Conservation (phyloP, 768 basidiomycete genomes). For the Macrocybe gigantea region DNA sequence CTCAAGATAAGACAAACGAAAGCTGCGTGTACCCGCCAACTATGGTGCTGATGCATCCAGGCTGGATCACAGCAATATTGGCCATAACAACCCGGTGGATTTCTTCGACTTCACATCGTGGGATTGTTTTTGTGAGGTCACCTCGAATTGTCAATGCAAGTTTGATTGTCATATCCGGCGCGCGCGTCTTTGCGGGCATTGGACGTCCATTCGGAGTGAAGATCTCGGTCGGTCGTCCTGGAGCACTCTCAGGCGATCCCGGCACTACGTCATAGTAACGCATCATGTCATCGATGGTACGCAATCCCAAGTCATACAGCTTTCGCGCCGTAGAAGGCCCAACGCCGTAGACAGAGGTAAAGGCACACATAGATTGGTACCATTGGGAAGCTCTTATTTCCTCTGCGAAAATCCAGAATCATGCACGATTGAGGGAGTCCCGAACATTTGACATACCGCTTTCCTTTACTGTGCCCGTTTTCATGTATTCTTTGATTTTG, state of each 20-base stretch:
- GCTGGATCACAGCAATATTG: conserved; percentile 57
- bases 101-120: conserved; percentile 71
- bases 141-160: conserved; percentile 53
- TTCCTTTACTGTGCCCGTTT: conserved; percentile 52
- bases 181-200: conserved; percentile 8
- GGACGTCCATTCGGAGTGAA: conserved; percentile 28
- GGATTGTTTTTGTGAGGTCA: conserved; percentile 53
- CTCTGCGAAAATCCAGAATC: conserved; percentile 25
- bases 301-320: conserved; percentile 59
- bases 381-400: conserved; percentile 41
- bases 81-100: conserved; percentile 63
- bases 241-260: conserved; percentile 10
- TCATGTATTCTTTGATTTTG: conserved; percentile 59
- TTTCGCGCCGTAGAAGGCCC: conserved; percentile 64
- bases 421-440: not conserved
- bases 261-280: conserved; percentile 50
- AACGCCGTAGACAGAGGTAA: conserved; percentile 66
- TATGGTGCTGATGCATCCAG: conserved; percentile 69
- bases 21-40: conserved; percentile 64
- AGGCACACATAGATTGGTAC: conserved; percentile 49
- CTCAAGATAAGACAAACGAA: not conserved
- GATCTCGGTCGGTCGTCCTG: not conserved
- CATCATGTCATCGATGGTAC: conserved; percentile 65
- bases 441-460: conserved; percentile 34
- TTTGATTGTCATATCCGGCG: conserved; percentile 39